Percentiles rank a stretch among this genome's conserved stretches.
phyloP scores from a whole-genome alignment of 768 basidiomycete species.

The Rhodotorula kratochvilovae region DNA sequence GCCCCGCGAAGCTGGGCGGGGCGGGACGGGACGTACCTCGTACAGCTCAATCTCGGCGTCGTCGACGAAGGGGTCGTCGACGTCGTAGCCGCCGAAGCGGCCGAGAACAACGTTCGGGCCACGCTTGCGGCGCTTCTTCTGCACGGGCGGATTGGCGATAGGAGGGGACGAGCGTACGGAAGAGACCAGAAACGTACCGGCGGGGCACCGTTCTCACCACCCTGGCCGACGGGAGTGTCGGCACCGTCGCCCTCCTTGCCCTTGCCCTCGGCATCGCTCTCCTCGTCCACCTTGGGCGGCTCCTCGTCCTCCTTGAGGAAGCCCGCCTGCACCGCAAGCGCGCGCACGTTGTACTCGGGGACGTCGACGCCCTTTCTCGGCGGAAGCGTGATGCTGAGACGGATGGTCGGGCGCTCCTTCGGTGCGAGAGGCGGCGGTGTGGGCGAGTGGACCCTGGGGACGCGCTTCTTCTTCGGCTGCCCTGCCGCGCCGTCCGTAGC shows the following conservation, averaged over 20 bases:
- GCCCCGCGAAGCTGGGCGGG: too few relatives aligned
- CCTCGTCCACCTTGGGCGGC: slow-evolving; percentile 5
- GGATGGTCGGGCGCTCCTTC: slow-evolving; percentile 19
- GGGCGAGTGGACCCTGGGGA: slow-evolving; percentile 6
- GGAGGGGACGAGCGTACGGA: rapidly evolving
- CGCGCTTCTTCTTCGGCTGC: slow-evolving; percentile 23
- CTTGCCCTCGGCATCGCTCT: slow-evolving; percentile 4
- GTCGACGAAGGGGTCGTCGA: slow-evolving; percentile 90
- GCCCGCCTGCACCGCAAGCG: slow-evolving; percentile 25
- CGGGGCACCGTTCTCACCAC: background rate
- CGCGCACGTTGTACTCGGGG: slow-evolving; percentile 24
- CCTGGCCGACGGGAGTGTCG: background rate
- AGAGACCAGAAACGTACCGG: background rate
- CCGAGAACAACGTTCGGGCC: slow-evolving; percentile 37
- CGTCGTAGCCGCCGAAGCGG: slow-evolving; percentile 78
- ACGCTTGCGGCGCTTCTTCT: slow-evolving; percentile 32
- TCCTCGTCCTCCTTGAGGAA: slow-evolving; percentile 13
- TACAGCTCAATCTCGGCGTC: slow-evolving; percentile 89
- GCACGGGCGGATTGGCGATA: background rate
- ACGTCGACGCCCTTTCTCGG: background rate
- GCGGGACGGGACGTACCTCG: slow-evolving; percentile 49
- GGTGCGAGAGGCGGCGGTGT: slow-evolving; percentile 22
- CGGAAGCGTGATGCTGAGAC: slow-evolving; percentile 17
- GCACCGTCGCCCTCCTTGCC: slow-evolving; percentile 9
- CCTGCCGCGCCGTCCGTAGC: background rate